These are phyloP conservation scores for Ilex asprella DNA, from an alignment of 257 asterid genomes.

Conservation along the genomic window DNA sequence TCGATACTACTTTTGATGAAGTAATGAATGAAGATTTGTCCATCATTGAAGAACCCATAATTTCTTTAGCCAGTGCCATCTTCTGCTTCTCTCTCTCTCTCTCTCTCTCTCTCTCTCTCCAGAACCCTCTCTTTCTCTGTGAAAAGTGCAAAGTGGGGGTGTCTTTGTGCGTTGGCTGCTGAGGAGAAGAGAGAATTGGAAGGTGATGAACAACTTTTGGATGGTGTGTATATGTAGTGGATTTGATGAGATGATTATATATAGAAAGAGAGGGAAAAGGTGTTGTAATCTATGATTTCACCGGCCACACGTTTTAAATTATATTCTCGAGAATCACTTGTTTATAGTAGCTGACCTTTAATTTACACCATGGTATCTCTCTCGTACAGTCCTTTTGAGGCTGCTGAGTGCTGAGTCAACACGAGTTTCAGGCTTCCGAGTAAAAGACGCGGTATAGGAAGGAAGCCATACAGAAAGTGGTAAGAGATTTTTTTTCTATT, in stretches of 20 bases:
- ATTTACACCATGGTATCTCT: background rate
- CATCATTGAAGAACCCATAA: conserved; percentile 49
- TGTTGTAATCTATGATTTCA: conserved; percentile 17
- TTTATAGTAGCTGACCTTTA: background rate
- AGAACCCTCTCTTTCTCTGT: background rate
- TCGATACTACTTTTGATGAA: conserved; percentile 17
- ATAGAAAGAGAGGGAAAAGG: background rate
- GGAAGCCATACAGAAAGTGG: conserved; percentile 24
- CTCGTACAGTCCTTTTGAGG: conserved; percentile 12
- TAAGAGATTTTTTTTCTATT: background rate
- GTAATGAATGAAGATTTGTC: conserved; percentile 37
- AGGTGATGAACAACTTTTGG: conserved; percentile 9
- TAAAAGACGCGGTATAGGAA: conserved; percentile 27
- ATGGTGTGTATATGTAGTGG: background rate
- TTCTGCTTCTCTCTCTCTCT: background rate
- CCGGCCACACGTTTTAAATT: conserved; percentile 66
- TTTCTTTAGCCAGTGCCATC: conserved; percentile 69
- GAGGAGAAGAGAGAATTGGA: conserved; percentile 7
- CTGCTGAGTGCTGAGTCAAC: conserved; percentile 39
- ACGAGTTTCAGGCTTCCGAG: conserved; percentile 28
- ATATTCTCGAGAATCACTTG: conserved; percentile 16
- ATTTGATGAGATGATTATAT: background rate
- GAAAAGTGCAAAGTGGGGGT: background rate
- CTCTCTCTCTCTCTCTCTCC: no score
- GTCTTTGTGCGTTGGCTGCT: background rate